Percentiles rank a stretch among this genome's conserved stretches.
These are phyloP conservation scores for Plasmodium falciparum DNA, from an alignment of 169 alveolate species.

Conservation along the genomic window DNA sequence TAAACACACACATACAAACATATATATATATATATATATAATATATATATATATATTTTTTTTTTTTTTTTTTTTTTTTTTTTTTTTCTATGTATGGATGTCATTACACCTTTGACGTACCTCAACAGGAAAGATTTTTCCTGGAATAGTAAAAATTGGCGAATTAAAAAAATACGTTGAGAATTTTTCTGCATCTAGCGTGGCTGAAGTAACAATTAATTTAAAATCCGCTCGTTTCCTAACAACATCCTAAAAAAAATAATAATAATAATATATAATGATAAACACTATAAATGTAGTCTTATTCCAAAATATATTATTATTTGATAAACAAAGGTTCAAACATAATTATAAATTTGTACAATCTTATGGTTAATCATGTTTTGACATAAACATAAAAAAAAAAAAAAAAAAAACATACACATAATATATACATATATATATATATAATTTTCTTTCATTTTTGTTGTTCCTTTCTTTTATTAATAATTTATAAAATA, in stretches of 20 bases:
- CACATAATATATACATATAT: background rate
- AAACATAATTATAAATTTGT: no score
- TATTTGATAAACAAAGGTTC: background rate
- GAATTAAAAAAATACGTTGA: conserved; percentile 96
- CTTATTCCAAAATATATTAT: no score
- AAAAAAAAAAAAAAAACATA: background rate
- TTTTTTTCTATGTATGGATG: background rate
- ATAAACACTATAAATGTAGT: background rate
- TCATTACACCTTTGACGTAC: conserved; percentile 66
- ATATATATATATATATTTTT: no score
- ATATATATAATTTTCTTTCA: background rate
- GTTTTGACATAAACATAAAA: conserved; percentile 9
- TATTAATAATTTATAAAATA: conserved; percentile 34
- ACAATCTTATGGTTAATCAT: no score
- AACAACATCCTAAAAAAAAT: conserved; percentile 87
- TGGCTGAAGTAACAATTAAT: conserved; percentile 99
- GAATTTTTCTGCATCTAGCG: conserved; percentile 97
- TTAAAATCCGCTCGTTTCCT: conserved; percentile 94
- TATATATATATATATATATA: background rate
- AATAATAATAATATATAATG: no score
- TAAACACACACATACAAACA: no score
- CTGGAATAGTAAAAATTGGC: conserved; percentile 98
- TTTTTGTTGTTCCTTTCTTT: background rate
- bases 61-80: no score
- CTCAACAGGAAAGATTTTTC: conserved; percentile 98